Base-by-base conservation (phyloP, 2,329 filamentous ascomycete species). In the Magnaporthiopsis rhizophila region DNA sequence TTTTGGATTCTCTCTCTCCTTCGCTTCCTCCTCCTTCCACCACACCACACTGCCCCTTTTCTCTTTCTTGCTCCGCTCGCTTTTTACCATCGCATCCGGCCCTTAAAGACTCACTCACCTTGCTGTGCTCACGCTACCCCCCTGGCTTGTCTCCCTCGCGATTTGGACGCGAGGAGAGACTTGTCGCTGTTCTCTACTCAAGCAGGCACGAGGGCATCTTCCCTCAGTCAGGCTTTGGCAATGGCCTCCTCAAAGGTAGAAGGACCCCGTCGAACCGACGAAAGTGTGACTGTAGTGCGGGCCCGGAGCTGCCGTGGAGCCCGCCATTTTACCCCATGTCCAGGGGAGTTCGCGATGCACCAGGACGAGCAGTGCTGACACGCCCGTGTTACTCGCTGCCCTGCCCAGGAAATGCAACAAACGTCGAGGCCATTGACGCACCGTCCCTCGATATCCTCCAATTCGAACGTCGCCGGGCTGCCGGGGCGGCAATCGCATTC, bases 381-480 rank as follows among this genome's bases (percentile, higher is more conserved):
- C 73, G 69, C 66, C 65, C 69, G 65, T 69, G 70, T 66, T 50
- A 38, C 24, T 30, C 60, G 61, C 53, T 53, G 53, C 61, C 56
- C 62, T 66, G 68, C 66, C 69, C 75, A 88, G 86, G 86, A 88
- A 79, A 85, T 86, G 74, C 83, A 83, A 74, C 81, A 86, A 73
- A 80, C 86, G 69, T 85, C 86, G 72, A 85, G 88, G 76, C 88
- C 89, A 77, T 81, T 89, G 74, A 81, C 82, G 74, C 86, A 86
- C 74, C 84, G 85, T 69, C 81, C 83, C 65, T 83, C 85, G 62
- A 79, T 86, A 71, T 81, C 86, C 72, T 81, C 81, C 72, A 81
- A 81, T 71, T 81, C 81, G 58, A 72, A 83, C 69, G 86, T 88
- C 68, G 83, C 81, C 71, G 77, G 84, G 64, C 81, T 89, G 62